Percentiles rank a stretch among this genome's conserved stretches.
These are phyloP conservation scores for Diaporthe sp. DNA, from an alignment of 2,329 filamentous ascomycete species.

Conservation along the genomic window DNA sequence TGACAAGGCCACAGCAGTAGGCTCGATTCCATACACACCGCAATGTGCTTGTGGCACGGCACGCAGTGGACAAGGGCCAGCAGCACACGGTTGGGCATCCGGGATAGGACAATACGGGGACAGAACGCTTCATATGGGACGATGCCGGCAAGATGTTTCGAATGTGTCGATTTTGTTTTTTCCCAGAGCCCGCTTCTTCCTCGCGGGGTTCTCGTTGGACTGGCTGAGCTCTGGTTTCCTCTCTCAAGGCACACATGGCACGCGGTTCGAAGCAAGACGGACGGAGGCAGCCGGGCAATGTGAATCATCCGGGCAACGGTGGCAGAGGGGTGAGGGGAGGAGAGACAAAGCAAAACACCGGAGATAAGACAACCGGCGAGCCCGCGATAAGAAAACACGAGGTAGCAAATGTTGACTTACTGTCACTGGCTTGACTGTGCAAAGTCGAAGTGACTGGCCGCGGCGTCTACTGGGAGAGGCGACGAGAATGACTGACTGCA, in stretches of 20 bases:
- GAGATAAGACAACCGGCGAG: slow-evolving; percentile 34
- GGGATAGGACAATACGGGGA: slow-evolving; percentile 34
- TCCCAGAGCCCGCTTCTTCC: background rate
- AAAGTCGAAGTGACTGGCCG: background rate
- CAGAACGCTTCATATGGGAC: slow-evolving; percentile 29
- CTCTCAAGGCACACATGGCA: slow-evolving; percentile 27
- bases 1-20: slow-evolving; percentile 32
- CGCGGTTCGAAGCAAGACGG: slow-evolving; percentile 23
- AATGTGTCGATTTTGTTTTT: slow-evolving; percentile 11
- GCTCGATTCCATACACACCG: slow-evolving; percentile 22
- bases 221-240: background rate
- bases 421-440: background rate
- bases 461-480: background rate
- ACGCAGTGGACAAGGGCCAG: slow-evolving; percentile 20
- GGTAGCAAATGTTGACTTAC: slow-evolving; percentile 38
- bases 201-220: slow-evolving; percentile 6
- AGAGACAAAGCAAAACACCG: slow-evolving; percentile 38
- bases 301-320: slow-evolving; percentile 32
- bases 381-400: slow-evolving; percentile 28
- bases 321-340: slow-evolving; percentile 22
- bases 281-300: slow-evolving; percentile 14
- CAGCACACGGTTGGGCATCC: slow-evolving; percentile 32
- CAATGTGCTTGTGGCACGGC: slow-evolving; percentile 18
- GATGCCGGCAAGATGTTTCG: slow-evolving; percentile 23
- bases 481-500: slow-evolving; percentile 14